Percentiles rank a stretch among this genome's conserved stretches.
Evolutionary conservation across 75 land plant species (phyloP).

Genomic region (Selaginella tamariscina): DNA sequence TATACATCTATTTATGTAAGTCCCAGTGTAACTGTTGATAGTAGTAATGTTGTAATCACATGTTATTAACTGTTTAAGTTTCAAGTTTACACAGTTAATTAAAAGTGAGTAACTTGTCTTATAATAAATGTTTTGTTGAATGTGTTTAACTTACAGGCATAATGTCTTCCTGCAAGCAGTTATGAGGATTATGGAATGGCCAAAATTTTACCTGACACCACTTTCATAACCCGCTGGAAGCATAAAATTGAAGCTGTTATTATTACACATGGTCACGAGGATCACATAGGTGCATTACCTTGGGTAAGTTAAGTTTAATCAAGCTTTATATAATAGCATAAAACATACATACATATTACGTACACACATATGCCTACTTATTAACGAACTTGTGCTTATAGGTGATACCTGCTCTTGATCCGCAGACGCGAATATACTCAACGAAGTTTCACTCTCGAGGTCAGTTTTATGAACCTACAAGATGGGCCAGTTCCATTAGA

Average conservation of each 20-base stretch:
- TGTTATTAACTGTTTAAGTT: no score
- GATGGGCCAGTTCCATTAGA: no score
- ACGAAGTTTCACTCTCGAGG: constrained; percentile 98
- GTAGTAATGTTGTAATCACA: no score
- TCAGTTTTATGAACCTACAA: no score
- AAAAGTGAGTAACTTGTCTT: no score
- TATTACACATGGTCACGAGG: constrained; percentile 98
- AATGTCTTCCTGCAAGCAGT: constrained; percentile 33
- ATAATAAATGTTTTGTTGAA: no score
- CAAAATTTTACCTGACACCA: constrained; percentile 83
- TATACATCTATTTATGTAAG: no score
- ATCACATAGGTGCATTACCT: constrained; percentile 99
- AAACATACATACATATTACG: no score
- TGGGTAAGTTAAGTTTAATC: constrained; percentile 76
- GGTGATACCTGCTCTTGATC: constrained; percentile 95
- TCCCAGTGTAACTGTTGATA: no score
- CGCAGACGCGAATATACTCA: constrained; percentile 75
- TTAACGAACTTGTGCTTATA: constrained; percentile 17
- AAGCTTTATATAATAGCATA: no score
- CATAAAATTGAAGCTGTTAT: constrained; percentile 96
- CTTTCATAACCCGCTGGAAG: constrained; percentile 87
- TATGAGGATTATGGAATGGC: constrained; percentile 91
- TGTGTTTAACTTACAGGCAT: not conserved
- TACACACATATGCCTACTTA: no score
- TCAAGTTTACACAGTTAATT: no score